A percentile compares a stretch with the other conserved stretches of the same genome.
Evolutionary conservation across 352 stramenopile genomes (phyloP).

Genomic region (Phytophthora boehmeriae): DNA sequence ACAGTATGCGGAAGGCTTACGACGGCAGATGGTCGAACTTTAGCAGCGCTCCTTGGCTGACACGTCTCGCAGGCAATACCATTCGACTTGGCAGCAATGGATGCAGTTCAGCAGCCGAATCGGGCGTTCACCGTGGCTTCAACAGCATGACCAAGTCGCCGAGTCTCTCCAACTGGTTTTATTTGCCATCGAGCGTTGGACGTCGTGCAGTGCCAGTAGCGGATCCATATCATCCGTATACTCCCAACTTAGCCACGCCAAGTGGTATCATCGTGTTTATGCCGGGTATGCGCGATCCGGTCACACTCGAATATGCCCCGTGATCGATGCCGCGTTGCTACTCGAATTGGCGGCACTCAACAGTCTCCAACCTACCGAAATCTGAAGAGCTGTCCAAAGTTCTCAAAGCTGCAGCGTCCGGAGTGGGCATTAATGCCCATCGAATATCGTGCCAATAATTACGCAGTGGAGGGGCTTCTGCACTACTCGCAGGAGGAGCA

Average conservation of each 20-base stretch:
- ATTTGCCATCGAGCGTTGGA: slow-evolving; percentile 10
- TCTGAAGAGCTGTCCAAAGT: neutral
- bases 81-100: neutral
- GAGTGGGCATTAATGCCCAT: neutral
- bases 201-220: neutral
- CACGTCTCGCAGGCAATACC: neutral
- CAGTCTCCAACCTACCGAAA: neutral
- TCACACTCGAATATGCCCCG: neutral
- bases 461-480: neutral
- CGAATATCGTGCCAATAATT: neutral
- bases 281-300: neutral
- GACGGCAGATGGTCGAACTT: too few species aligned
- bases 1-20: neutral
- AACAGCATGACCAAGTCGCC: neutral
- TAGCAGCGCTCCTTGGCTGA: too few species aligned
- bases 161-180: slow-evolving; percentile 15
- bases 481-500: neutral
- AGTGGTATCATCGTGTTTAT: slow-evolving; percentile 15
- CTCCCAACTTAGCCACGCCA: slow-evolving; percentile 14
- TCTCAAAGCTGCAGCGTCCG: neutral
- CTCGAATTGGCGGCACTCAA: too few species aligned
- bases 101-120: neutral
- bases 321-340: neutral
- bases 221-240: slow-evolving; percentile 3
- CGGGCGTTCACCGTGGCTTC: slow-evolving; percentile 3